Conservation (phyloP, 2,329 filamentous ascomycete genomes). For the Rutstroemia sydowiana region DNA sequence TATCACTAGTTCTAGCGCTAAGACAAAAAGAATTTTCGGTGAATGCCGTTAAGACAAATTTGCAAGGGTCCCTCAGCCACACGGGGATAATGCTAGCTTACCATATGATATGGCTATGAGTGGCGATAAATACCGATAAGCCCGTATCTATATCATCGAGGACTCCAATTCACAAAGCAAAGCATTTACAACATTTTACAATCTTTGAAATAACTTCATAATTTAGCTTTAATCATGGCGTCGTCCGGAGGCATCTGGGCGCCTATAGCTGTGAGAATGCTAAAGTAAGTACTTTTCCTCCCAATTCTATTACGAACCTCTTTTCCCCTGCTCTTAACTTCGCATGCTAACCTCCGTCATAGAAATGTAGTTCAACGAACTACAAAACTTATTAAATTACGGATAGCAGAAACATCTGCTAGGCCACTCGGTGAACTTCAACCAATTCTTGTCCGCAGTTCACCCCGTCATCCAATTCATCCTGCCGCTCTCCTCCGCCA, state of each 20-base stretch:
- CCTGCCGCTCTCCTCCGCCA: constrained; percentile 57
- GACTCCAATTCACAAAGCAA: no score
- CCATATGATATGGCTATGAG: constrained; percentile 4
- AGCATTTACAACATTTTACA: background rate
- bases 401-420: constrained; percentile 33
- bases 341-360: constrained; percentile 17
- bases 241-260: constrained; percentile 27
- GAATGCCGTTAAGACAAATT: background rate
- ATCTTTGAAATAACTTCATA: constrained; percentile 3
- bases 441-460: constrained; percentile 50
- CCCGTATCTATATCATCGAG: no score
- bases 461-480: constrained; percentile 46
- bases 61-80: no score
- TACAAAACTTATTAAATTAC: constrained; percentile 37
- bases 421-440: constrained; percentile 45
- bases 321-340: background rate
- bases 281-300: constrained; percentile 23
- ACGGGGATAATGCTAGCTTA: no score
- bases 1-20: background rate
- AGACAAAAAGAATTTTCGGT: background rate
- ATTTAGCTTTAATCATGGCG: constrained; percentile 21
- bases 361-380: constrained; percentile 42
- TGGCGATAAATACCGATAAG: no score
- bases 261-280: constrained; percentile 28
- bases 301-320: background rate